Evolutionary conservation across 441 rosid species (phyloP).

Genomic region (Erodium trifolium): DNA sequence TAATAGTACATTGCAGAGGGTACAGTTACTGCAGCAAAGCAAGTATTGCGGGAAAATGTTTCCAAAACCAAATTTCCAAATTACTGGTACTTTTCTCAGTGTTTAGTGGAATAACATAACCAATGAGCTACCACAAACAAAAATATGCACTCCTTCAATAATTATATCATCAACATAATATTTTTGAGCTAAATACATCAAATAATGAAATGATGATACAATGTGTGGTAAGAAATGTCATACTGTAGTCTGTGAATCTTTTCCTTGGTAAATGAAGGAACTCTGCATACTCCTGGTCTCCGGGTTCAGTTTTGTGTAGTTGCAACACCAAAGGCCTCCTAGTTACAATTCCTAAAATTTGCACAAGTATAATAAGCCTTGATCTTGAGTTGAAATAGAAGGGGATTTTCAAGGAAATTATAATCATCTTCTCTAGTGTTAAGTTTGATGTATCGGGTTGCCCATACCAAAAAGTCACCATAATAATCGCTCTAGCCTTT

Average conservation of each 20-base stretch:
- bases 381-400: no score
- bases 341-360: constrained; percentile 66
- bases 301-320: constrained; percentile 80
- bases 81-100: background rate
- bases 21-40: no score
- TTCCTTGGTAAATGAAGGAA: constrained; percentile 89
- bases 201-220: no score
- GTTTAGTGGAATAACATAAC: background rate
- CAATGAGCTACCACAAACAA: background rate
- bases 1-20: background rate
- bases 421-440: no score
- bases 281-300: constrained; percentile 72
- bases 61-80: background rate
- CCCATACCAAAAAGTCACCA: no score
- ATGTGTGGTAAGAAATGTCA: constrained; percentile 8
- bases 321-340: constrained; percentile 95
- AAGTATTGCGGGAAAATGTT: background rate
- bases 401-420: no score
- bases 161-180: background rate
- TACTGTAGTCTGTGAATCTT: constrained; percentile 76
- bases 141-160: background rate
- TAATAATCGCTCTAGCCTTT: no score
- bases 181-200: no score
- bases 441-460: no score
- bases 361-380: no score